These are phyloP conservation scores for Trifolium repens DNA, from an alignment of 306 rosid genomes.

Conservation along the genomic window DNA sequence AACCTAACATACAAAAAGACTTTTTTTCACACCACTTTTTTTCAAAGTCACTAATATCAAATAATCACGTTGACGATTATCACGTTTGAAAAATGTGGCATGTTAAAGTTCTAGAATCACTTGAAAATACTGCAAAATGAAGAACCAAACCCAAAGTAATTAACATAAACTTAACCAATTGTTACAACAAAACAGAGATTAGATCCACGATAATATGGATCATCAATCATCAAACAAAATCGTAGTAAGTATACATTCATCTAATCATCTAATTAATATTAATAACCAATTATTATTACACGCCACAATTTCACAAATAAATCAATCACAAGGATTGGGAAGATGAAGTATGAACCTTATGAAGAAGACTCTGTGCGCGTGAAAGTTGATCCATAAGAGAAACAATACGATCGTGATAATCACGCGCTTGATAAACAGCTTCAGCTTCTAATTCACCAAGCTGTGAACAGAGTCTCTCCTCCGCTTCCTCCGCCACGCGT, in stretches of 20 bases:
- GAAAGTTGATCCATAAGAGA: slow-evolving; percentile 72
- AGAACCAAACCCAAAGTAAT: too few relatives aligned
- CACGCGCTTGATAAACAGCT: slow-evolving; percentile 74
- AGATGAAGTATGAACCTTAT: slow-evolving; percentile 39
- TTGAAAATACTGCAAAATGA: neutral
- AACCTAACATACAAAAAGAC: too few relatives aligned
- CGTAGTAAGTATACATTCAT: neutral
- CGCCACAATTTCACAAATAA: neutral
- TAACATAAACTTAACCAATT: neutral
- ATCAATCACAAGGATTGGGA: slow-evolving; percentile 1
- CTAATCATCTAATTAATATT: neutral
- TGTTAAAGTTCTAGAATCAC: neutral
- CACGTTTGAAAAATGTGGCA: slow-evolving; percentile 16
- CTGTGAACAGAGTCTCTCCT: slow-evolving; percentile 92
- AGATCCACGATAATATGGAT: slow-evolving; percentile 35
- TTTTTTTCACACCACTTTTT: too few relatives aligned
- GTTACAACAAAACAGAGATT: slow-evolving; percentile 28
- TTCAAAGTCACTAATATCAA: neutral
- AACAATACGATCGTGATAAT: slow-evolving; percentile 58
- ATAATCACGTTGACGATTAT: neutral
- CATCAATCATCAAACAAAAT: neutral
- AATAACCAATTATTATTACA: neutral
- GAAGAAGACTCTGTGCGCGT: slow-evolving; percentile 59
- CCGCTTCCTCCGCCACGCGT: slow-evolving; percentile 84
- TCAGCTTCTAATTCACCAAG: slow-evolving; percentile 91